Percentiles rank a stretch among this genome's conserved stretches.
These are phyloP conservation scores for Stipa capillata DNA, from an alignment of 176 grass and related monocot genomes.

Conservation along the genomic window DNA sequence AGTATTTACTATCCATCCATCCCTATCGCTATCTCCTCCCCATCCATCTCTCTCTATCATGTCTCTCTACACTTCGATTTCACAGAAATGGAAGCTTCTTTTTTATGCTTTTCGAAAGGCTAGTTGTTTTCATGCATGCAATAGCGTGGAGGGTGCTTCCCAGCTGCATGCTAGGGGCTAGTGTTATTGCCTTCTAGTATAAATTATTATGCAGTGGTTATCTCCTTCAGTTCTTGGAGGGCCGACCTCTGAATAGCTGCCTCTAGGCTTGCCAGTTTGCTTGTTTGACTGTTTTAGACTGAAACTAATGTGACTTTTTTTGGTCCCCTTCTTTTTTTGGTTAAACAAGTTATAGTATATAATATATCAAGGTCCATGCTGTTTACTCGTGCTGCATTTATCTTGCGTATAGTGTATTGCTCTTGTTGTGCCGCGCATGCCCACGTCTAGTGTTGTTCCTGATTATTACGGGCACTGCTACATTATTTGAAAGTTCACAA, in stretches of 20 bases:
- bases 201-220: neutral
- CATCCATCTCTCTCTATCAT: neutral
- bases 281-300: constrained; percentile 36
- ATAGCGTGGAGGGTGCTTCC: neutral
- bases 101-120: constrained; percentile 49
- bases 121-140: constrained; percentile 23
- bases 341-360: constrained; percentile 6
- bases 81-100: constrained; percentile 44
- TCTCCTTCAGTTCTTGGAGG: constrained; percentile 11
- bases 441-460: neutral
- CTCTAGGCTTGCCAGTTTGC: constrained; percentile 12
- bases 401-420: neutral
- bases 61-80: constrained; percentile 2
- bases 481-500: too few species aligned
- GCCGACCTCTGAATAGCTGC: neutral
- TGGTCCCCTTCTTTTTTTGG: constrained; percentile 4
- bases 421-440: neutral
- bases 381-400: too few species aligned
- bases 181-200: neutral
- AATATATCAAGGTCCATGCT: neutral
- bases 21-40: neutral
- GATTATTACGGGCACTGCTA: too few species aligned
- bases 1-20: too few species aligned
- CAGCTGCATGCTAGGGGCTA: constrained; percentile 2
- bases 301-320: constrained; percentile 33